Conservation (phyloP, 306 rosid species). For the Ochetophila trinervis region DNA sequence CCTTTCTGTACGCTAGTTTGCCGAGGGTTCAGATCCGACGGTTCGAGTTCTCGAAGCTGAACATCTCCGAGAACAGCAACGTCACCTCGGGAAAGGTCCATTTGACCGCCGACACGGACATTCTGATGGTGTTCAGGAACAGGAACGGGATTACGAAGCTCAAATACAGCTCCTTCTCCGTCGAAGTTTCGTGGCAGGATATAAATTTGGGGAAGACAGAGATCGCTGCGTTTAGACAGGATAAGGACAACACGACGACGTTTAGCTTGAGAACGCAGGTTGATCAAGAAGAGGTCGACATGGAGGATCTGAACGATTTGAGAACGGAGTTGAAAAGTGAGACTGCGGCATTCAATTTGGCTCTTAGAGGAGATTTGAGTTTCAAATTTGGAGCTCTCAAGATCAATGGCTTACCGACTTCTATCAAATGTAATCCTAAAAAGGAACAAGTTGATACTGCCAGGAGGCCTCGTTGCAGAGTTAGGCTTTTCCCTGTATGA, state of each 20-base stretch:
- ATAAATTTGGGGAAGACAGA: conserved; percentile 19
- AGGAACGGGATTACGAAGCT: conserved; percentile 35
- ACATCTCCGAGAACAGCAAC: conserved; percentile 14
- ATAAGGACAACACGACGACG: conserved; percentile 20
- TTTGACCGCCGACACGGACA: background rate
- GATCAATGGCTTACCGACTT: conserved; percentile 22
- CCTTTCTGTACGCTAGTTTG: conserved; percentile 36
- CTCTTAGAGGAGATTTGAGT: conserved; percentile 28
- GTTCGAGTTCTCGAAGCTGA: conserved; percentile 20
- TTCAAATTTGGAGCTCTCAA: conserved; percentile 21
- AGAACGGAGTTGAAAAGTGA: conserved; percentile 14
- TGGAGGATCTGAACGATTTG: conserved; percentile 17
- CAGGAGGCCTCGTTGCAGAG: conserved; percentile 32
- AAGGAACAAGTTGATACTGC: conserved; percentile 36
- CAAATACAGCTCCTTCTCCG: conserved; percentile 22
- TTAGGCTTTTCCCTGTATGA: conserved; percentile 28
- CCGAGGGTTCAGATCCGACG: conserved; percentile 34
- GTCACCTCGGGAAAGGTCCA: conserved; percentile 2
- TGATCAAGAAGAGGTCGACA: conserved; percentile 4
- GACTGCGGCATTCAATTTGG: conserved; percentile 33
- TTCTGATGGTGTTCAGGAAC: conserved; percentile 34
- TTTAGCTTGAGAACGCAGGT: conserved; percentile 20
- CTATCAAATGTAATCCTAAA: conserved; percentile 24
- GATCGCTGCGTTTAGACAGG: conserved; percentile 28
- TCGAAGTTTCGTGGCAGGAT: conserved; percentile 9